Evolutionary conservation across 768 basidiomycete species (phyloP), one percentile per base, ranked within the genome.

Genomic region (Hericium coralloides): DNA sequence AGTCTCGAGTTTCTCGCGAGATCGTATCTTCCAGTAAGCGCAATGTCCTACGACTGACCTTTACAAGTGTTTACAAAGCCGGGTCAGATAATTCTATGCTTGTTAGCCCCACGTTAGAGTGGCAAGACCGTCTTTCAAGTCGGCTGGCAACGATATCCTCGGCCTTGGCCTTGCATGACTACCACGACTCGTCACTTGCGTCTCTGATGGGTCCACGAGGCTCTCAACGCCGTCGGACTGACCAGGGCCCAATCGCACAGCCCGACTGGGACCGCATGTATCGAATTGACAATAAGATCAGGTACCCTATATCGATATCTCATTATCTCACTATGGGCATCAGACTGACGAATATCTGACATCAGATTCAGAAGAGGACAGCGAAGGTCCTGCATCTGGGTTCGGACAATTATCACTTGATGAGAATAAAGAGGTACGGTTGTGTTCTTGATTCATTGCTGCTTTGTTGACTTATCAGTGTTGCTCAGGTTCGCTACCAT

Each of bases 1-100:
- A 90, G 66, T 90, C 88, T 1, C 76, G 88, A 56, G 76, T 89
- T 52, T 87, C 88, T 12, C 79, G 88, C 55, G 88, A 90, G 69
- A 86, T 87, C 49, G 88, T 90, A 15, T 90, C 88, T 22, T 85
- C 83, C n/a, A 76, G 72, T 39, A 79, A 77, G 79, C 36, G 15
- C 48, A n/a, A 12, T 10, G 12, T 36, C 12, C 14, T 10, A 3
- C 12, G 55, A 12, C 8, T 18, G 2, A 10, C 39, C 26, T 20
- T 31, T 31, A 38, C 49, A 8, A 31, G 31, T 31, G 10, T 31
- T 31, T 8, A 31, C 10, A 9, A 9, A 31, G 31, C 31, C 31
- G 31, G 31, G 31, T n/a, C 59, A 86, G 85, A 83, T 65, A 78
- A 79, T 52, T 76, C 77, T 12, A 74, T 83, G 59, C 79, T 82